Base-by-base conservation (phyloP, 257 asterid species). In the Scutellaria baicalensis region DNA sequence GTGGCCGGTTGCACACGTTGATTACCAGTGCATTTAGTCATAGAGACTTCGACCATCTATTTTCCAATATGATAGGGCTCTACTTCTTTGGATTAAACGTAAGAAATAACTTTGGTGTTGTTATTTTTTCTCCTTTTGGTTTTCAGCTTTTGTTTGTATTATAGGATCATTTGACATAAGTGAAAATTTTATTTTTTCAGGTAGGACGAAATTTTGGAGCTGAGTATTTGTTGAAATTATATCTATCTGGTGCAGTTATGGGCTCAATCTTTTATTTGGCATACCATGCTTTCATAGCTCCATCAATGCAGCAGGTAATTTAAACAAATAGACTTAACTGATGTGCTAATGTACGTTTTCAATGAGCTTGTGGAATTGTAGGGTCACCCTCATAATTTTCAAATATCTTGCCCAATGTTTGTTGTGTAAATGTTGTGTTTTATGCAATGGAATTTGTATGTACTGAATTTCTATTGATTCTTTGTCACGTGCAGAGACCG, bases 21-120 rank as follows among this genome's bases (percentile, higher is more conserved):
- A 66, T 93, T 73, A 91, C 99, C 43, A 77, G 78, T 21, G 99
- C 99, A 0, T 91, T 93, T 85, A 93, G 99, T 76, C 99, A 93
- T 62, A 56, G 7, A 1, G 95, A 87, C 21, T 8, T 51, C 36
- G 54, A 77, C 73, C 97, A 93, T 82, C 81, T 93, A 36, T 39
- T 82, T 33, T 60, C 84, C 16, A 93, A 93, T 75, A 91, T 93
- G 96, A 14, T 89, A 16, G 97, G 96, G 44, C 90, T 93, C 76
- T 91, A 86, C 84, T 87, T 89, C 75, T 90, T 91, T 52, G 99
- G 99, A 64, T 68, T 51, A 65, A 86, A 89, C 68, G 99, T 93
- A 88, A 91, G 95, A 27, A 27, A 70, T 79, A 70, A 48, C 57
- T 9, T 72, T 23, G 9, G 65, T 66, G 35, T 65, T 6, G 9